phyloP scores from a whole-genome alignment of 1,284 basidiomycete species.

The Paramarasmius palmivorus region DNA sequence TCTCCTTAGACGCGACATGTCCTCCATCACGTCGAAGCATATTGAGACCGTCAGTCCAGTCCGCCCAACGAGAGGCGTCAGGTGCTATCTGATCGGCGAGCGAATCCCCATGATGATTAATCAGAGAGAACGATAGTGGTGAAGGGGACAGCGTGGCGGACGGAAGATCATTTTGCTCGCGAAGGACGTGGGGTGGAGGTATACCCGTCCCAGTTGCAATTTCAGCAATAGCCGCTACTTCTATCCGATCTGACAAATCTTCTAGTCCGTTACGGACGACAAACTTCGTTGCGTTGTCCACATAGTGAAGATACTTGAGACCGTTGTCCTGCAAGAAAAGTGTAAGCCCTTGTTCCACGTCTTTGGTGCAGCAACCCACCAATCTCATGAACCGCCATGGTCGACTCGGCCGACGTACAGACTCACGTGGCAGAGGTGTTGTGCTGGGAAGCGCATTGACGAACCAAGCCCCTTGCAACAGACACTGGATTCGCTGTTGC shows the following conservation, averaged over 20 bases:
- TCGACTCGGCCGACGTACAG: conserved; percentile 53
- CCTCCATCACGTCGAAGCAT: conserved; percentile 81
- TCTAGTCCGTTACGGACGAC: conserved; percentile 80
- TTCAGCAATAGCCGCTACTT: conserved; percentile 77
- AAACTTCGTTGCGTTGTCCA: conserved; percentile 77
- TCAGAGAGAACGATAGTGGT: conserved; percentile 78
- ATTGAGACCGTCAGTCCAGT: conserved; percentile 96
- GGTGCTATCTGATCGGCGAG: conserved; percentile 87
- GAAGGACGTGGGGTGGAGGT: conserved; percentile 60
- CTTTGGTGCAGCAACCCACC: conserved; percentile 34
- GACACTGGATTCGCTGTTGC: conserved; percentile 86
- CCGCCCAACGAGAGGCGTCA: conserved; percentile 84
- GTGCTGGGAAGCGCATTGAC: conserved; percentile 66
- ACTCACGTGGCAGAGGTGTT: conserved; percentile 47
- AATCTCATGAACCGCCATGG: conserved; percentile 82
- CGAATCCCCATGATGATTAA: conserved; percentile 72
- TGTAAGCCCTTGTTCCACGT: conserved; percentile 5
- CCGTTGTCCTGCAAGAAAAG: conserved; percentile 62
- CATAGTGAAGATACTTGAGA: conserved; percentile 79
- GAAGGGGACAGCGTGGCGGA: conserved; percentile 56
- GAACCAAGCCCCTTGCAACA: conserved; percentile 92
- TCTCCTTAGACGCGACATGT: conserved; percentile 83
- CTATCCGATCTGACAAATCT: conserved; percentile 85
- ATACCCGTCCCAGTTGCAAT: conserved; percentile 80
- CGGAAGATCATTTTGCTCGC: conserved; percentile 60